Conservation (phyloP, 2,329 filamentous ascomycete genomes). For the Fusarium metavorans region DNA sequence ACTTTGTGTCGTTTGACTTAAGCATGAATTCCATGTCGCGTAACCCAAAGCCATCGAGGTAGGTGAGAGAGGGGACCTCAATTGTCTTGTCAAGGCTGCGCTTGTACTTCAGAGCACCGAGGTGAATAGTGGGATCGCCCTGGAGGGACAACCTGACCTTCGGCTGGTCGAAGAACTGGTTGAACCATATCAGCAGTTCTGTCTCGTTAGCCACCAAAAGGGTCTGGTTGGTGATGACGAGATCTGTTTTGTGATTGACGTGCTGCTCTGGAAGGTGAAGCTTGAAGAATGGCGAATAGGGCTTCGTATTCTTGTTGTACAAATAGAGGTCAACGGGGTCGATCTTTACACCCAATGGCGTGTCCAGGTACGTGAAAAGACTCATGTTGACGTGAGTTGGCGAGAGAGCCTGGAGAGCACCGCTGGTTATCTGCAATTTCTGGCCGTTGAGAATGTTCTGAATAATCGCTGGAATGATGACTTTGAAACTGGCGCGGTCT, state of each 20-base stretch:
- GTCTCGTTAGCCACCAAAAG: constrained; percentile 53
- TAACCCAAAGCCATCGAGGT: constrained; percentile 54
- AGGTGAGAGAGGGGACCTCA: constrained; percentile 53
- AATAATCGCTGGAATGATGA: constrained; percentile 60
- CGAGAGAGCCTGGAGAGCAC: constrained; percentile 50
- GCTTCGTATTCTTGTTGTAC: constrained; percentile 53
- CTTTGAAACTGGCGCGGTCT: constrained; percentile 53
- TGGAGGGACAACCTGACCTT: constrained; percentile 52
- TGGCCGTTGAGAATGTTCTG: constrained; percentile 58
- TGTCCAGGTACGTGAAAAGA: constrained; percentile 52
- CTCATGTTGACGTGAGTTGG: constrained; percentile 51
- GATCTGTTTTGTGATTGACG: constrained; percentile 51
- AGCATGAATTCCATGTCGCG: constrained; percentile 54
- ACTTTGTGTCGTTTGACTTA: constrained; percentile 52
- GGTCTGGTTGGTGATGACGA: constrained; percentile 51
- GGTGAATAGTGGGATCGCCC: constrained; percentile 52
- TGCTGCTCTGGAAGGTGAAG: constrained; percentile 47
- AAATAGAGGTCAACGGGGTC: constrained; percentile 54
- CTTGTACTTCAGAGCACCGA: constrained; percentile 54
- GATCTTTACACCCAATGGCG: constrained; percentile 52
- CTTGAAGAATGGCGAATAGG: constrained; percentile 36
- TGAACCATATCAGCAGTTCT: constrained; percentile 55
- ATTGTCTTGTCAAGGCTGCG: constrained; percentile 57
- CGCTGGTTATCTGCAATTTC: constrained; percentile 53
- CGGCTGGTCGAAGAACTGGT: constrained; percentile 53